Base-by-base conservation (phyloP, 805 yeast species). In the Ascoidea rubescens region DNA sequence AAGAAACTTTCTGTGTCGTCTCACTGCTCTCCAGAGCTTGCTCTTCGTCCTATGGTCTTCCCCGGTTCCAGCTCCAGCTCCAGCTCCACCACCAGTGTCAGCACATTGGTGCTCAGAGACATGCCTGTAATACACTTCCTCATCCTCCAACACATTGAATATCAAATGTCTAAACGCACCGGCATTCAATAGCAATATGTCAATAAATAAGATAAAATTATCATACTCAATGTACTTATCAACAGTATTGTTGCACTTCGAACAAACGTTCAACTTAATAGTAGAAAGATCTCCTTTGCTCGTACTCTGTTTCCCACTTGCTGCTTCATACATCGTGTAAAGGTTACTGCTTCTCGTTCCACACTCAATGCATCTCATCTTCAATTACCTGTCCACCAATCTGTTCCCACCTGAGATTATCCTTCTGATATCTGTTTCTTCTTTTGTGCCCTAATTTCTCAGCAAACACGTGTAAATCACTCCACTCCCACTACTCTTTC, bases 221-320 rank as follows among this genome's bases (percentile, higher is more conserved):
- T 93, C 99, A 57, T 80, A 83, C 64, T 93, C 99, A 33, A 91
- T 82, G 67, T 93, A 93, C 62, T 85, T 84, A 66, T 93, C 99
- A 2, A 89, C 95, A 28, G 85, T 80, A 50, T 74, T 71, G 33
- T 77, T 73, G 64, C 99, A 93, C 32, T 68, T 64, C 2, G 77
- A 68, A 61, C 98, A 93, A 37, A 81, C 80, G 0, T 95, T 82
- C 45, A 88, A 74, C 57, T 85, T 80, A 49, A 91, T 87, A 59
- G 28, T 21, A 21, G 28, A 21, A 21, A 21, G 28, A 21, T 21
- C 28, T 21, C 28, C 28, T 21, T 21, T 21, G 28, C 28, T 21
- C 28, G 3, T 3, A 21, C 3, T 21, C 28, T 21, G 28, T 21
- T 21, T 21, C 3, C 28, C 28, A 21, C 28, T 21, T 3, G 28